These are phyloP conservation scores for Dryas alaskensis DNA, from an alignment of 306 rosid species.

Conservation along the genomic window DNA sequence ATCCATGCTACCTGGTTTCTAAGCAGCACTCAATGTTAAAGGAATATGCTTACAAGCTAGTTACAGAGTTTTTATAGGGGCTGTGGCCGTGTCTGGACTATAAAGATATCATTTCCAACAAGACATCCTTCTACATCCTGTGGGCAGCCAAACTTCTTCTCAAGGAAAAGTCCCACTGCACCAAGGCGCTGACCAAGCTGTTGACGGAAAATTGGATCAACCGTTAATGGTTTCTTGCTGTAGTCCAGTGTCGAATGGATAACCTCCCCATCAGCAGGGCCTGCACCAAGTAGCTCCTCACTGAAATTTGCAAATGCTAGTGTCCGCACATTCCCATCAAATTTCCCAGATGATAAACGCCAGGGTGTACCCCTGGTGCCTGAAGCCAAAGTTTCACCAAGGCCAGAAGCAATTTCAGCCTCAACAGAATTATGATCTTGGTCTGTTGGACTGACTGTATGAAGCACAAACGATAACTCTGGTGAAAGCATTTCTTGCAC, in stretches of 20 bases:
- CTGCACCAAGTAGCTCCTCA: constrained; percentile 72
- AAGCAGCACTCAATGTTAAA: background rate
- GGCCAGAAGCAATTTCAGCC: constrained; percentile 95
- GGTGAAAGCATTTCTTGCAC: constrained; percentile 98
- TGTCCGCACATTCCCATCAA: constrained; percentile 66
- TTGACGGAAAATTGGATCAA: constrained; percentile 65
- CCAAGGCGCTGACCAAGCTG: constrained; percentile 89
- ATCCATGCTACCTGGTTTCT: constrained; percentile 4
- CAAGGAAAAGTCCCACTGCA: constrained; percentile 83
- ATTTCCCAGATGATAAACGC: constrained; percentile 82
- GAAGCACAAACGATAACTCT: constrained; percentile 85
- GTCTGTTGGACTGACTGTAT: constrained; percentile 68
- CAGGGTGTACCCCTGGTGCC: constrained; percentile 95
- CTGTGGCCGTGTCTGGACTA: constrained; percentile 93
- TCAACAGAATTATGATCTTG: constrained; percentile 69
- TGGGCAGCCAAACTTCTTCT: constrained; percentile 77
- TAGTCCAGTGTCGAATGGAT: constrained; percentile 79
- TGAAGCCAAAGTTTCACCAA: constrained; percentile 96
- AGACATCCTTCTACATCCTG: constrained; percentile 94
- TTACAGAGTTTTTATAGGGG: constrained; percentile 43
- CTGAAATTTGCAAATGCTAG: constrained; percentile 91
- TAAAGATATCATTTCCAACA: constrained; percentile 71
- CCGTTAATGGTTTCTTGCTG: constrained; percentile 75
- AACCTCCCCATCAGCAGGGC: constrained; percentile 89
- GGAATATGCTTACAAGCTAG: no score